phyloP scores from a whole-genome alignment of 805 yeast species.

The Hanseniaspora hatyaiensis region DNA sequence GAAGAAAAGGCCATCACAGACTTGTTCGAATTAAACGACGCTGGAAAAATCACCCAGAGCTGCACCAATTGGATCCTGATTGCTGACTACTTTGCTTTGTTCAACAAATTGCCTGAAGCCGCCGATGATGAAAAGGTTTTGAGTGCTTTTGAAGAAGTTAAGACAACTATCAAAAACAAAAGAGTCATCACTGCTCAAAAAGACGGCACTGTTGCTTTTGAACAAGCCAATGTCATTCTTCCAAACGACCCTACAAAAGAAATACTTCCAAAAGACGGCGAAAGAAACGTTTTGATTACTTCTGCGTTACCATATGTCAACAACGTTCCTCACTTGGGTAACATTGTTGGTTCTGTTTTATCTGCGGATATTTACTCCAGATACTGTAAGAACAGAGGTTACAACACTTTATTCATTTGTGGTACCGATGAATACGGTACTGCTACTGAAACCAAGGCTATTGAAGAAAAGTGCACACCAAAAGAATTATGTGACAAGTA shows the following conservation, averaged over 20 bases:
- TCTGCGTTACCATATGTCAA: slow-evolving; percentile 97
- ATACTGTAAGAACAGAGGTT: slow-evolving; percentile 77
- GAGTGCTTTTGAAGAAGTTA: slow-evolving; percentile 38
- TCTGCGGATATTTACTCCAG: slow-evolving; percentile 90
- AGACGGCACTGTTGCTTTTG: slow-evolving; percentile 34
- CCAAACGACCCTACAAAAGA: slow-evolving; percentile 27
- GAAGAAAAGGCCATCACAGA: slow-evolving; percentile 32
- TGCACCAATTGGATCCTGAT: slow-evolving; percentile 50
- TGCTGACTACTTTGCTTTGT: slow-evolving; percentile 43
- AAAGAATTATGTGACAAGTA: slow-evolving; percentile 82
- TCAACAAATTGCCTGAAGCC: slow-evolving; percentile 23
- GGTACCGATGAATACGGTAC: slow-evolving; percentile 99
- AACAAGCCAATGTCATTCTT: slow-evolving; percentile 24
- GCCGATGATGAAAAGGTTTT: slow-evolving; percentile 30
- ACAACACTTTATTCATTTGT: slow-evolving; percentile 75
- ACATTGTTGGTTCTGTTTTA: slow-evolving; percentile 87
- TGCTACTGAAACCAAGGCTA: slow-evolving; percentile 96
- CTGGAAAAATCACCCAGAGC: slow-evolving; percentile 23
- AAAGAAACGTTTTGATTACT: slow-evolving; percentile 76
- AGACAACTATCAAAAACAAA: slow-evolving; percentile 35
- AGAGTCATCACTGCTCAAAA: slow-evolving; percentile 26
- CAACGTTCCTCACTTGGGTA: slow-evolving; percentile 97
- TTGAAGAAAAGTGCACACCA: slow-evolving; percentile 87
- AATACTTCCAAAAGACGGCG: slow-evolving; percentile 55
- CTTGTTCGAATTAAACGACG: slow-evolving; percentile 25